Base-by-base conservation (phyloP, 1,284 basidiomycete genomes). In the Pholiota adiposa region DNA sequence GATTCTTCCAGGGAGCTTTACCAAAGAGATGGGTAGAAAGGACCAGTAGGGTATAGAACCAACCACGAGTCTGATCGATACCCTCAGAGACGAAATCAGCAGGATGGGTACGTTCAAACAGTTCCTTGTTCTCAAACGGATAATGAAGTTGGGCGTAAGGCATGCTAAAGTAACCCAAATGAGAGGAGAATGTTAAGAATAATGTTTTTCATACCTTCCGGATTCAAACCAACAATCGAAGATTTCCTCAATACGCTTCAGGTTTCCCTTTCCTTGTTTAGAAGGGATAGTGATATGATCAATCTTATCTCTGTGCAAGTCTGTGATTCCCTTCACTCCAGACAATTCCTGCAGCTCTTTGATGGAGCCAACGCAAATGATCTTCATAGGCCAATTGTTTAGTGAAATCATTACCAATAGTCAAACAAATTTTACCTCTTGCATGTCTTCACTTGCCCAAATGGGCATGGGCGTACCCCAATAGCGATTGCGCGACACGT, bases 181-280 rank as follows among this genome's bases (percentile, higher is more conserved):
- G 43, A 49, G 16, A 25, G 46, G 18, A 38, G 21, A 25, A 12
- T 16, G 21, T 29, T 34, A 2, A 43, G 21, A 21, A 9, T 34
- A 19, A 25, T 34, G 29, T 34, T 29, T n/a, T 44, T 65, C 83
- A 61, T 65, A 94, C 94, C 92, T 95, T 77, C 97, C 97, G 6
- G 97, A 98, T 80, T 99, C 97, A 74, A 99, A 99, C 97, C 97
- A 99, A 74, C 97, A 99, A 75, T 99, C 97, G 74, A 99, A 99
- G 31, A 99, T 96, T 75, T 98, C 97, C 62, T 98, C 94, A 18
- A 98, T 85, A 60, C 97, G 89, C 75, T 86, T 93, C 44, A 99
- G 79, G 19, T 79, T 75, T 19, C 97, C 97, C 72, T 96, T 97
- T 63, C 96, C 97, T 74, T 88, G 77, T 72, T 91, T 82, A 33